A percentile compares a stretch with the other conserved stretches of the same genome.
Evolutionary conservation across 257 asterid species (phyloP).

Genomic region (Pogostemon cablin): DNA sequence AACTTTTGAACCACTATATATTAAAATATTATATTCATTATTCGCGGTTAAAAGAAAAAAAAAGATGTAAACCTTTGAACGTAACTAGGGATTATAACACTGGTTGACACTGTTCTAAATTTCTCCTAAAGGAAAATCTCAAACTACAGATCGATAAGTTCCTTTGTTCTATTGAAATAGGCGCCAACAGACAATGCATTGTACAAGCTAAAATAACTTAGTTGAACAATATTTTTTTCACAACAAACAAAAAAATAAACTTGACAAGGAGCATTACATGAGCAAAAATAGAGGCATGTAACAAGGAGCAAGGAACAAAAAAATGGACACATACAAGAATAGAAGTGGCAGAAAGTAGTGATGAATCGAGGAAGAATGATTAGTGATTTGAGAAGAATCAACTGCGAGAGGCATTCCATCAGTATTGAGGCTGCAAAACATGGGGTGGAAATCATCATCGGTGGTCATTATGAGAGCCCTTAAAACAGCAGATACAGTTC

Average conservation of each 20-base stretch:
- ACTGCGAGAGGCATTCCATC: slow-evolving; percentile 96
- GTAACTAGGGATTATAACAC: too few species aligned
- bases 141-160: too few species aligned
- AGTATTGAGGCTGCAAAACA: slow-evolving; percentile 67
- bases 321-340: slow-evolving; percentile 38
- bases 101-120: too few species aligned
- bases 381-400: slow-evolving; percentile 73
- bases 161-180: too few species aligned
- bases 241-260: slow-evolving; percentile 21
- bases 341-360: slow-evolving; percentile 41
- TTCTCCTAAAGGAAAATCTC: too few species aligned
- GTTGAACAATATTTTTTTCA: slow-evolving; percentile 1
- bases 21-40: too few species aligned
- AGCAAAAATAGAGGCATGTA: slow-evolving; percentile 36
- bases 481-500: slow-evolving; percentile 79
- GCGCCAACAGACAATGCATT: too few species aligned
- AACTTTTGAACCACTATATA: too few species aligned
- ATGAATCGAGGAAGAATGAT: slow-evolving; percentile 56
- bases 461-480: slow-evolving; percentile 75
- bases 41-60: too few species aligned
- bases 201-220: slow-evolving; percentile 31
- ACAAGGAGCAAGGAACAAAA: slow-evolving; percentile 24
- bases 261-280: slow-evolving; percentile 21
- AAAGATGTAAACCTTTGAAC: too few species aligned
- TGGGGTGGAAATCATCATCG: slow-evolving; percentile 49